These are phyloP conservation scores for Extremus antarcticus DNA, from an alignment of 495 filamentous ascomycete genomes.

Conservation along the genomic window DNA sequence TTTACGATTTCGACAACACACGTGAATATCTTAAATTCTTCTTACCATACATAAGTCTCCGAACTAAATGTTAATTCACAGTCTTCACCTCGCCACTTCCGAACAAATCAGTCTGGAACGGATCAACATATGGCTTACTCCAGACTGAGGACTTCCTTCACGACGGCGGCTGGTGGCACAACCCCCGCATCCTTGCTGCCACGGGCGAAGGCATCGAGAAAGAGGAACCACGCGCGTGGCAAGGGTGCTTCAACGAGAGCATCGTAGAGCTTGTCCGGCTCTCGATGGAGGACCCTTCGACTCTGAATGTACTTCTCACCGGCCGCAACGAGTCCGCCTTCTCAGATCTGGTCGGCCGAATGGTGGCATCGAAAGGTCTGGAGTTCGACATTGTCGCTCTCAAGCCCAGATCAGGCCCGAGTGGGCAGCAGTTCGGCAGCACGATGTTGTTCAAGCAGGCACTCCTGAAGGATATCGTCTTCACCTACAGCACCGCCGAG, in stretches of 20 bases:
- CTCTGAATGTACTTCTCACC: conserved; percentile 76
- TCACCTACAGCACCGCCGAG: conserved; percentile 71
- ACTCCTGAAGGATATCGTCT: conserved; percentile 65
- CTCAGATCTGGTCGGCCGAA: conserved; percentile 68
- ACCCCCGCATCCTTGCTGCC: conserved; percentile 69
- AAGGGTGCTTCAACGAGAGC: conserved; percentile 95
- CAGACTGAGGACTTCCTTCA: conserved; percentile 63
- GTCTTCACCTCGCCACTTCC: conserved; percentile 87
- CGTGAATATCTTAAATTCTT: conserved; percentile 42
- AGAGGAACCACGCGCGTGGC: conserved; percentile 77
- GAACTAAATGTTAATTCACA: too few relatives aligned
- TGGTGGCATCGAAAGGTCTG: conserved; percentile 64
- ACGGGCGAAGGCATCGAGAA: conserved; percentile 74
- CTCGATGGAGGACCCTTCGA: conserved; percentile 78
- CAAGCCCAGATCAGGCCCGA: conserved; percentile 74
- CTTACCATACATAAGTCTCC: too few relatives aligned
- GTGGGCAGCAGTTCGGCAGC: conserved; percentile 57
- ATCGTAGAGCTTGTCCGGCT: conserved; percentile 69
- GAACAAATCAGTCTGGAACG: conserved; percentile 80
- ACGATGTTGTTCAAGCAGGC: conserved; percentile 85
- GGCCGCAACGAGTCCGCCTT: conserved; percentile 74
- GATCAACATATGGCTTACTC: conserved; percentile 60
- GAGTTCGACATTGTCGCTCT: conserved; percentile 83
- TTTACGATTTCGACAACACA: conserved; percentile 99
- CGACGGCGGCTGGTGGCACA: conserved; percentile 97